Conservation (phyloP, 805 yeast species). For the Kregervanrija pseudodelftensis region DNA sequence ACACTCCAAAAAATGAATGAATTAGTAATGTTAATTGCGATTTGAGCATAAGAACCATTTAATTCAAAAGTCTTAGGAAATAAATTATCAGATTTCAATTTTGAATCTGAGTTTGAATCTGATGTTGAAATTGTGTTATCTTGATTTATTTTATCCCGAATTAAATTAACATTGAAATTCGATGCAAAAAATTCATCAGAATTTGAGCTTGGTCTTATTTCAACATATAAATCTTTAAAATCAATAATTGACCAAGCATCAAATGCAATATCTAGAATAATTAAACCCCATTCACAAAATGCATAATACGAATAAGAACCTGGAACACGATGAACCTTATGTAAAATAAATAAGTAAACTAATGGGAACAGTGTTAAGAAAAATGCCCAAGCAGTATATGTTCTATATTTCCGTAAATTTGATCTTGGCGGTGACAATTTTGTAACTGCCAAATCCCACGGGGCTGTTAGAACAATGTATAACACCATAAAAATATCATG, state of each 20-base stretch:
- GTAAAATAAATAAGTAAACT: constrained; percentile 85
- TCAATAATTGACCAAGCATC: constrained; percentile 76
- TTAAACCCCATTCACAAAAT: constrained; percentile 88
- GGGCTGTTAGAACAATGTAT: constrained; percentile 81
- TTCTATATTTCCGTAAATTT: constrained; percentile 42
- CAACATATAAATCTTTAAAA: constrained; percentile 54
- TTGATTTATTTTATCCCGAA: too few relatives aligned
- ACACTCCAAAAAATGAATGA: constrained; percentile 82
- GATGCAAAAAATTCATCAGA: constrained; percentile 20
- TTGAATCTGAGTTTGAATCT: background rate
- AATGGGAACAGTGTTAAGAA: constrained; percentile 74
- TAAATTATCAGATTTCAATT: constrained; percentile 8
- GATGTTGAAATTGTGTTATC: background rate
- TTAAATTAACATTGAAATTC: constrained; percentile 11
- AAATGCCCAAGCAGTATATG: constrained; percentile 49
- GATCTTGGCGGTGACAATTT: constrained; percentile 40
- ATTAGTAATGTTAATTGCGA: constrained; percentile 46
- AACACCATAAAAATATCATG: constrained; percentile 94
- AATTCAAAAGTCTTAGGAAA: constrained; percentile 16
- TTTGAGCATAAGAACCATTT: constrained; percentile 26
- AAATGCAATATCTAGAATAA: constrained; percentile 74
- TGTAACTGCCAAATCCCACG: constrained; percentile 74
- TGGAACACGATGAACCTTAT: constrained; percentile 75
- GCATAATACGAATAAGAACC: constrained; percentile 98
- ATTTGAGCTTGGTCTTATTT: constrained; percentile 22